These are phyloP conservation scores for Elsinoe australis DNA, from an alignment of 2,329 filamentous ascomycete species.

Conservation along the genomic window DNA sequence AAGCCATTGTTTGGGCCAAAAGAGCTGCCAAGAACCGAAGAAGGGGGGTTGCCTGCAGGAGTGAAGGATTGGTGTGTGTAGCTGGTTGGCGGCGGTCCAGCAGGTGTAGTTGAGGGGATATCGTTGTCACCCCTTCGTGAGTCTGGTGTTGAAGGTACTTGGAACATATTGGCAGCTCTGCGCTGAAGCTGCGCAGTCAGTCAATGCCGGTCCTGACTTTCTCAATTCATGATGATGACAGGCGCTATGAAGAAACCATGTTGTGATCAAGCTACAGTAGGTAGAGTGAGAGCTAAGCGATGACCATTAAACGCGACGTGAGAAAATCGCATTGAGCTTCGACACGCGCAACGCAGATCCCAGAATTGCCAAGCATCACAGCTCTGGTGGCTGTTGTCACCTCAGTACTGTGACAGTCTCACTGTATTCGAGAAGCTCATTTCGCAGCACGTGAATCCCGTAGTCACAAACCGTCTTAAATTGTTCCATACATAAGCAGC, in stretches of 20 bases:
- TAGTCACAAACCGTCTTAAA: no score
- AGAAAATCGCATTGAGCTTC: no score
- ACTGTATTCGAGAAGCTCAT: no score
- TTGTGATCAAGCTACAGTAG: not conserved
- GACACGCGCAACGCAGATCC: no score
- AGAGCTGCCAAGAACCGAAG: slow-evolving; percentile 31
- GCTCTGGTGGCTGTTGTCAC: no score
- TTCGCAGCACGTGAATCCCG: no score
- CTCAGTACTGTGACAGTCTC: no score
- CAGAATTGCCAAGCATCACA: no score
- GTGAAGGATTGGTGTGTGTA: slow-evolving; percentile 30
- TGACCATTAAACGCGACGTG: no score
- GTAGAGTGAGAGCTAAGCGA: no score
- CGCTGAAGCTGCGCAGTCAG: not conserved
- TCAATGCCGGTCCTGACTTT: not conserved
- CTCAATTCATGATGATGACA: not conserved
- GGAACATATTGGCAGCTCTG: slow-evolving; percentile 18
- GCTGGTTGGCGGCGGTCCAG: slow-evolving; percentile 29
- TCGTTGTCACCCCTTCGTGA: slow-evolving; percentile 18
- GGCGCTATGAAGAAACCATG: not conserved
- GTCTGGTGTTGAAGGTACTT: slow-evolving; percentile 20
- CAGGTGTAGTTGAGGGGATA: slow-evolving; percentile 32
- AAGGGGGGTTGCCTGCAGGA: slow-evolving; percentile 30
- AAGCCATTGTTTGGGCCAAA: slow-evolving; percentile 21
- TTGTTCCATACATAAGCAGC: no score